Evolutionary conservation across 371 early-diverging fungal species (phyloP).

Genomic region (Mucor ambiguus): DNA sequence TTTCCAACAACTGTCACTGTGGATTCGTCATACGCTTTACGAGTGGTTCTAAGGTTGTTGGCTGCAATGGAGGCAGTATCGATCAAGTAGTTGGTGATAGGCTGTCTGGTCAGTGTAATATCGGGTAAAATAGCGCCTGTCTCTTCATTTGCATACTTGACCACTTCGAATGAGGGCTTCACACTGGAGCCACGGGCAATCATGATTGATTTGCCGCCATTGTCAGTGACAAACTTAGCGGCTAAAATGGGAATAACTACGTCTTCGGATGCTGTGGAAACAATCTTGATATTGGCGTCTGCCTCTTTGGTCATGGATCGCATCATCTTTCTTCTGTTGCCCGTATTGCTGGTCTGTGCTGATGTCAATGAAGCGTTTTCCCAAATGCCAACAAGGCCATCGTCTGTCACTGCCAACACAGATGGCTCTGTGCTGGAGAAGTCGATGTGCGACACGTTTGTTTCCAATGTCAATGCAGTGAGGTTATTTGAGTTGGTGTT

Average conservation of each 20-base stretch:
- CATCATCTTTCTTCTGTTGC: conserved; percentile 57
- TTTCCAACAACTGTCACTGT: conserved; percentile 46
- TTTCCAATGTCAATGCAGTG: conserved; percentile 68
- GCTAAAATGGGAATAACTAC: conserved; percentile 62
- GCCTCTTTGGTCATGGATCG: conserved; percentile 64
- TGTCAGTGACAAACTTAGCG: conserved; percentile 58
- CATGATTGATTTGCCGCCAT: conserved; percentile 55
- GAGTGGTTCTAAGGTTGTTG: conserved; percentile 51
- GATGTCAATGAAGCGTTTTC: conserved; percentile 48
- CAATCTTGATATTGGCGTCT: conserved; percentile 57
- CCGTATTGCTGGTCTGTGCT: conserved; percentile 16
- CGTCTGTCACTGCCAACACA: conserved; percentile 73
- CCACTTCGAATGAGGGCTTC: conserved; percentile 75
- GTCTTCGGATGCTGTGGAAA: conserved; percentile 44
- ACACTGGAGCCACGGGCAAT: conserved; percentile 73
- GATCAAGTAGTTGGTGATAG: conserved; percentile 55
- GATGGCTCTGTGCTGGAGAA: conserved; percentile 54
- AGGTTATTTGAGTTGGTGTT: conserved; percentile 55
- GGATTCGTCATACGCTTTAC: conserved; percentile 54
- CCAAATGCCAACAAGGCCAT: conserved; percentile 74
- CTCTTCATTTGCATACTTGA: conserved; percentile 42
- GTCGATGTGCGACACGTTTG: conserved; percentile 55
- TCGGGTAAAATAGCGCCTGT: conserved; percentile 40
- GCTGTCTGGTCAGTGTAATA: conserved; percentile 53
- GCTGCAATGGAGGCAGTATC: conserved; percentile 57